These are phyloP conservation scores for Mollisiaceae sp. DNA, from an alignment of 2,329 filamentous ascomycete species.

Conservation along the genomic window DNA sequence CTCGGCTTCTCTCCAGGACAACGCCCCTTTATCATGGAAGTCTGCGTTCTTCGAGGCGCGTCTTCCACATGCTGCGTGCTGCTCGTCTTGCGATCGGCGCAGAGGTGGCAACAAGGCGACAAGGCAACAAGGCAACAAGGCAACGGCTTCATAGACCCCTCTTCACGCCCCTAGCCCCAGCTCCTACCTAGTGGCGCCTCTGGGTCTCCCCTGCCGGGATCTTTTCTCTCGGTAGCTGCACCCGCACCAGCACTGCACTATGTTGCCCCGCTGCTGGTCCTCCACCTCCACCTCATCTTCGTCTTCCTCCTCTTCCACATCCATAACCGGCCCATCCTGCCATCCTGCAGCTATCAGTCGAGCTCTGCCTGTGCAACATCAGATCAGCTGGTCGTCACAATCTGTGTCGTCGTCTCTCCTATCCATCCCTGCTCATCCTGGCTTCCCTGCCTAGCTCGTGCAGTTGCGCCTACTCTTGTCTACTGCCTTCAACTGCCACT, in stretches of 20 bases:
- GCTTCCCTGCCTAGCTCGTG: neutral
- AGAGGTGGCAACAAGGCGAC: neutral
- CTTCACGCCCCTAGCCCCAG: neutral
- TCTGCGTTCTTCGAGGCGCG: no score
- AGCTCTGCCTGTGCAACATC: neutral
- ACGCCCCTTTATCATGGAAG: neutral
- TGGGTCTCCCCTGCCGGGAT: neutral
- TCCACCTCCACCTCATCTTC: no score
- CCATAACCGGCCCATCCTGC: no score
- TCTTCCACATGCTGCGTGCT: no score
- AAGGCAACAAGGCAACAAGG: neutral
- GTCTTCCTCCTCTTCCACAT: no score
- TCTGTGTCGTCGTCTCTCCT: neutral
- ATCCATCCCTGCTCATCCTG: neutral
- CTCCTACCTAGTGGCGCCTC: neutral
- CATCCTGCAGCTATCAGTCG: no score
- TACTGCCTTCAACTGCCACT: neutral
- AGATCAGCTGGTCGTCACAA: neutral
- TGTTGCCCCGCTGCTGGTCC: neutral
- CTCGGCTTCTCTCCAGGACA: neutral
- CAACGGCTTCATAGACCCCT: neutral
- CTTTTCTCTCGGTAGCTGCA: neutral
- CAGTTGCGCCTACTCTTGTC: neutral
- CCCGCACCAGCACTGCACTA: neutral
- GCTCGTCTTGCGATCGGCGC: neutral